A percentile compares a stretch with the other conserved stretches of the same genome.
phyloP scores from a whole-genome alignment of 176 grass and related monocot genomes.

The Carex cristatella region DNA sequence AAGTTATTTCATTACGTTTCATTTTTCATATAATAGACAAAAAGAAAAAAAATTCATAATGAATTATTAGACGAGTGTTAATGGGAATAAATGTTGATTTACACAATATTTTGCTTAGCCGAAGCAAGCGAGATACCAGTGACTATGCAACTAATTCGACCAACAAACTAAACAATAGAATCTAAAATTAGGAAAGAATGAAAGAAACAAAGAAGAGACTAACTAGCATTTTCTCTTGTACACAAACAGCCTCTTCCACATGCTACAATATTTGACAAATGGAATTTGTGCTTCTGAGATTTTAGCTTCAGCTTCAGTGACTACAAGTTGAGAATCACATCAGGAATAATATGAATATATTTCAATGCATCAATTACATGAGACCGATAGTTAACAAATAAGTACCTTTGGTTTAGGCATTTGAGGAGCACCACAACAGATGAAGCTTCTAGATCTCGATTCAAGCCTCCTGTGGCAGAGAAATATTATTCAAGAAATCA shows the following conservation, averaged over 20 bases:
- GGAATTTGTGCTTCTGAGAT: not conserved
- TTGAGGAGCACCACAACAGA: slow-evolving; percentile 64
- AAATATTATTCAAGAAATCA: slow-evolving; percentile 17
- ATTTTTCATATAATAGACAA: not conserved
- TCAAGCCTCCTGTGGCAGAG: slow-evolving; percentile 71
- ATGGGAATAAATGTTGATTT: slow-evolving; percentile 26
- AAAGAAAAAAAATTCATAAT: not conserved
- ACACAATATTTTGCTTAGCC: slow-evolving; percentile 16
- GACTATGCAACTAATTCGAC: not conserved
- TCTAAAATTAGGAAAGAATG: not conserved
- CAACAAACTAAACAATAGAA: not conserved
- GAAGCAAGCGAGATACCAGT: not conserved
- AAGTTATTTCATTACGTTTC: not conserved
- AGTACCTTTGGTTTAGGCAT: slow-evolving; percentile 57
- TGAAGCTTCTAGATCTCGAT: slow-evolving; percentile 70
- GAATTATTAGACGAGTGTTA: not conserved
- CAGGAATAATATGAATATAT: slow-evolving; percentile 14
- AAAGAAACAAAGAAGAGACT: not conserved
- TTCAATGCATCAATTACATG: not conserved
- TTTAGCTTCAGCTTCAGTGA: not conserved
- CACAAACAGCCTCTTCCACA: slow-evolving; percentile 35
- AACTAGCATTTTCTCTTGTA: slow-evolving; percentile 15
- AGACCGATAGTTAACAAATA: slow-evolving; percentile 9
- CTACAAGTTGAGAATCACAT: slow-evolving; percentile 8
- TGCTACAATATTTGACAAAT: slow-evolving; percentile 15